Evolutionary conservation across 164 flowering plant genomes (phyloP), one percentile per base, ranked within the genome.

Genomic region (Piper longum): DNA sequence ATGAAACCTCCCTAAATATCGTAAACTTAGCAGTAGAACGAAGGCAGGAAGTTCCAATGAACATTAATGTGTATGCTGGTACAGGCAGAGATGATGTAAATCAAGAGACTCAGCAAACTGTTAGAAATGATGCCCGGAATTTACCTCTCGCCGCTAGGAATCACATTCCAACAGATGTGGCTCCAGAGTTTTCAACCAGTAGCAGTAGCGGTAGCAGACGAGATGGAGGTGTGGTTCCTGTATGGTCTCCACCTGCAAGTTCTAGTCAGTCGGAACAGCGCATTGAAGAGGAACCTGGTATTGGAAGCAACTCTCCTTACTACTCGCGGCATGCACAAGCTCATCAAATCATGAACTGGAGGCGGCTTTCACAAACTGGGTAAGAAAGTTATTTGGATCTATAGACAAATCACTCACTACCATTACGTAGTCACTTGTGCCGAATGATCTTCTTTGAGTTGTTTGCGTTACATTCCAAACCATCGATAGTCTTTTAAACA

Each of bases 141-240:
- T 64, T 75, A 17, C 73, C 79, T 58, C 16, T 69, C 52, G 19
- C 66, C 13, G 42, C 73, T 44, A 83, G 74, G 51, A 51, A 76
- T 40, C 78, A 69, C 59, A 74, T 77, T 66, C 75, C 76, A 7
- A 82, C 81, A 54, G 54, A 86, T 44, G 86, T 89, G 8, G 74
- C 89, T 1, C 83, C 93, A 63, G 96, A 88, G 70, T 89, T 97
- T 62, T 83, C 95, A 5, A 80, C 77, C 62, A 76, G 70, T 63
- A 60, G 51, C 19, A 39, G 65, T 36, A 41, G 39, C 7, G 16
- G 66, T 43, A 67, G 87, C 54, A 83, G 96, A 79, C 80, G 96
- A 72, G 95, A 90, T 65, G 91, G 96, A 55, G 91, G 86, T 16
- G 75, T 89, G 1, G 98, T 89, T 73, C 98, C 97, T 40, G 97